Conservation (phyloP, 2,329 filamentous ascomycete genomes). For the Fusarium pseudoanthophilum region DNA sequence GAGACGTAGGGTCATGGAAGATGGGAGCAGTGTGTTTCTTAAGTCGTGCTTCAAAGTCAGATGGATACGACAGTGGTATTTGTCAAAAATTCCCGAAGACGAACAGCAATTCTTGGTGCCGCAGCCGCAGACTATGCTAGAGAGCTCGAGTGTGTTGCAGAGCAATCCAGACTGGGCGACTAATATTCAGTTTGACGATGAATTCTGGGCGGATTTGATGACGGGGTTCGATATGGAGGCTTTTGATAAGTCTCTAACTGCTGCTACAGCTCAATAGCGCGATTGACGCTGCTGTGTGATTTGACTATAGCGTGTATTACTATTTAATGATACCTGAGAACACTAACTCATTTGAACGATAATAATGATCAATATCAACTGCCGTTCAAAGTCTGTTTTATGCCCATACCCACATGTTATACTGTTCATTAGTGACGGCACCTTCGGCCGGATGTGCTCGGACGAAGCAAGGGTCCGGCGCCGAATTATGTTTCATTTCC, state of each 20-base stretch:
- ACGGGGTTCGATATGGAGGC: constrained; percentile 32
- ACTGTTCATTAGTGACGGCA: not conserved
- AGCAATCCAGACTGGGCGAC: constrained; percentile 35
- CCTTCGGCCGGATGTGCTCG: constrained; percentile 1
- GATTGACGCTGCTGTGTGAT: not conserved
- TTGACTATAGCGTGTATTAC: not conserved
- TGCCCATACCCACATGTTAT: not conserved
- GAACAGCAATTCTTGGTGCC: constrained; percentile 12
- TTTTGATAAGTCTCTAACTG: constrained; percentile 9
- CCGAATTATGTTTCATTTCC: constrained; percentile 34
- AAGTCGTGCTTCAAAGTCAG: constrained; percentile 51
- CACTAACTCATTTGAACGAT: too few relatives aligned
- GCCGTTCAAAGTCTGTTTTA: not conserved
- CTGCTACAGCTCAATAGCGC: not conserved
- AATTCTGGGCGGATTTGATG: constrained; percentile 46
- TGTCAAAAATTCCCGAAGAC: constrained; percentile 36
- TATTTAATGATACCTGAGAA: not conserved
- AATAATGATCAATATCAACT: not conserved
- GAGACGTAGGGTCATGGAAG: constrained; percentile 44
- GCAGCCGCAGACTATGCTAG: constrained; percentile 6
- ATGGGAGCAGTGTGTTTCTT: constrained; percentile 46
- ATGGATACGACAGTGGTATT: constrained; percentile 56
- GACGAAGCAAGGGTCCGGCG: constrained; percentile 3
- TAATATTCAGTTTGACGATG: constrained; percentile 45
- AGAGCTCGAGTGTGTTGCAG: constrained; percentile 4